phyloP scores from a whole-genome alignment of 345 rosid genomes.

The Rhodamnia argentea region DNA sequence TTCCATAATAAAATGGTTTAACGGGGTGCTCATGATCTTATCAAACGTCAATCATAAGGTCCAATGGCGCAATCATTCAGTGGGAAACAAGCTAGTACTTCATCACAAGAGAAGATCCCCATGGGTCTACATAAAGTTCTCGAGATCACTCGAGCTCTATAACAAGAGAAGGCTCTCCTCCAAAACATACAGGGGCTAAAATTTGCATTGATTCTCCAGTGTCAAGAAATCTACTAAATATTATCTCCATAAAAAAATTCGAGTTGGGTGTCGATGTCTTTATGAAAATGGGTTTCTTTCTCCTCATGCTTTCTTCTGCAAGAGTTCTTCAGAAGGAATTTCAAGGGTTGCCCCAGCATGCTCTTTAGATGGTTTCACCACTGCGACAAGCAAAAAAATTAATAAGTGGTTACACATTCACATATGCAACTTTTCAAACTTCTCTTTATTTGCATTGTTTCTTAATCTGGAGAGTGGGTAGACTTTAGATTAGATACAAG shows the following conservation, averaged over 20 bases:
- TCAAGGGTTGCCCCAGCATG: constrained; percentile 87
- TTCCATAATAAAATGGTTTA: neutral
- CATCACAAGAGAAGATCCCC: neutral
- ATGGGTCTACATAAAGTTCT: neutral
- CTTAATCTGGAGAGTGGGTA: neutral
- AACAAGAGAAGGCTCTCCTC: neutral
- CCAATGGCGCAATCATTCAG: neutral
- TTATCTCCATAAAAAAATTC: neutral
- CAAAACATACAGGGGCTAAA: neutral
- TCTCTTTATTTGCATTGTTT: neutral
- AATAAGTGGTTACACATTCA: neutral
- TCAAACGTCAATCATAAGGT: neutral
- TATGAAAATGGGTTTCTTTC: neutral
- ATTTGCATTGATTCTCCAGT: neutral
- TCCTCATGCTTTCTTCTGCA: constrained; percentile 34
- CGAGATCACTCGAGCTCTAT: neutral
- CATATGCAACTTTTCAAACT: neutral
- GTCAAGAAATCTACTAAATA: neutral
- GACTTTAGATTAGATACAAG: neutral
- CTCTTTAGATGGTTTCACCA: constrained; percentile 63
- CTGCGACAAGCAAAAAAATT: constrained; percentile 20
- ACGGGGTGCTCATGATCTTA: neutral
- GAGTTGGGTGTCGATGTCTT: neutral
- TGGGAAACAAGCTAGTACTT: neutral
- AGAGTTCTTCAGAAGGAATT: constrained; percentile 64